These are phyloP conservation scores for Tricholoma terreum DNA, from an alignment of 768 basidiomycete species.

Conservation along the genomic window DNA sequence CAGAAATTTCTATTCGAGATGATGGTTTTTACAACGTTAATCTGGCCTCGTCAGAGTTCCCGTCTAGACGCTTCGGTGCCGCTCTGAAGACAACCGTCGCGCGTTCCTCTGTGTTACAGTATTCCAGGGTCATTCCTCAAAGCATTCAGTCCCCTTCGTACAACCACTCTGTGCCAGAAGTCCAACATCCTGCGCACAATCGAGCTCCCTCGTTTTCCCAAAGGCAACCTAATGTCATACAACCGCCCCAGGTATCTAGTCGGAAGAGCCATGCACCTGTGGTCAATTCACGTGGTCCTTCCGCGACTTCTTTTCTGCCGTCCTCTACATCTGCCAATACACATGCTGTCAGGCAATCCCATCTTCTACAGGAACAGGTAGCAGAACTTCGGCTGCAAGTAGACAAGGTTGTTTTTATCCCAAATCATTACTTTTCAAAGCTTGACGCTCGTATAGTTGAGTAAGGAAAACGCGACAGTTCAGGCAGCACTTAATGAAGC, in stretches of 20 bases:
- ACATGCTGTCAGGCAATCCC: neutral
- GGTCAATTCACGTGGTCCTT: neutral
- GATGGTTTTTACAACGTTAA: conserved; percentile 56
- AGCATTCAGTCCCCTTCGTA: neutral
- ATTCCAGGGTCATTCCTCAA: neutral
- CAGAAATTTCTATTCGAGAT: conserved; percentile 58
- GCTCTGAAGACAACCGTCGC: neutral
- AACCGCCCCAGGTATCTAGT: conserved; percentile 1
- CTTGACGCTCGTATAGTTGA: conserved; percentile 39
- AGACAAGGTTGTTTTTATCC: conserved; percentile 42
- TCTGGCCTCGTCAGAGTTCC: neutral
- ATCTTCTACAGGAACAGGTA: conserved; percentile 22
- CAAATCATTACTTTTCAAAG: neutral
- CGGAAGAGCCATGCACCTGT: neutral
- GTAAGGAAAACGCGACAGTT: conserved; percentile 45
- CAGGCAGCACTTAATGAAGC: conserved; percentile 46
- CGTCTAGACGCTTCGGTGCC: neutral
- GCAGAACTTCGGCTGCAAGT: conserved; percentile 36
- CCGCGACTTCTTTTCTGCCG: neutral
- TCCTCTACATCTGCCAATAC: neutral
- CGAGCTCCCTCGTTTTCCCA: conserved; percentile 8
- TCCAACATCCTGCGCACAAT: conserved; percentile 11
- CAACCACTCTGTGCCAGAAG: neutral
- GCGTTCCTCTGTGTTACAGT: neutral
- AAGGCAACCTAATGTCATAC: conserved; percentile 3